phyloP scores from a whole-genome alignment of 306 rosid species.

The Vigna radiata region DNA sequence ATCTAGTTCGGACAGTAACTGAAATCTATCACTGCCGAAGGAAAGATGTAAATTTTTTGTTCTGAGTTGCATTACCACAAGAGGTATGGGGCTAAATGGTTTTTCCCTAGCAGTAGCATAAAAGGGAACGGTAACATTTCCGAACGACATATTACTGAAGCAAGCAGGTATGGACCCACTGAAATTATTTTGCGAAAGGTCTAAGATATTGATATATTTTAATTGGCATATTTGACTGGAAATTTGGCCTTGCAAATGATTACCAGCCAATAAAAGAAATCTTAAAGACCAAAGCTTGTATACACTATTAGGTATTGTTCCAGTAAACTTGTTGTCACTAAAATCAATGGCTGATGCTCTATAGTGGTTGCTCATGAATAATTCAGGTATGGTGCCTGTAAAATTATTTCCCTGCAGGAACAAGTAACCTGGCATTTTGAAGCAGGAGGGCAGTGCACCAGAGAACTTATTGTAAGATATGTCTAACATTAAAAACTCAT shows the following conservation, averaged over 20 bases:
- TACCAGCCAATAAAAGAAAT: conserved; percentile 13
- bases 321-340: conserved; percentile 11
- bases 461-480: conserved; percentile 27
- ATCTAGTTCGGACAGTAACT: conserved; percentile 30
- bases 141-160: neutral
- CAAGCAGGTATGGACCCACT: conserved; percentile 21
- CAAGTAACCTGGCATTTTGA: neutral
- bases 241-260: conserved; percentile 14
- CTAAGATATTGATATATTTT: neutral
- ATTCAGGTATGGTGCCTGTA: conserved; percentile 3
- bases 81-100: neutral
- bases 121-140: neutral
- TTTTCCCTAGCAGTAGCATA: neutral
- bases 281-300: neutral
- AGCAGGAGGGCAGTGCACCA: conserved; percentile 26
- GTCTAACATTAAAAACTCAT: neutral
- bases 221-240: conserved; percentile 1
- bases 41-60: neutral
- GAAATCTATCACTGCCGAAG: neutral
- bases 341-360: neutral
- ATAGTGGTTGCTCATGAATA: neutral
- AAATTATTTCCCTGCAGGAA: conserved; percentile 27
- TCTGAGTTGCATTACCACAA: neutral
- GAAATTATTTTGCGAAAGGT: conserved; percentile 20
- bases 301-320: conserved; percentile 11